phyloP scores from a whole-genome alignment of 257 asterid genomes.

The Rhazya stricta region DNA sequence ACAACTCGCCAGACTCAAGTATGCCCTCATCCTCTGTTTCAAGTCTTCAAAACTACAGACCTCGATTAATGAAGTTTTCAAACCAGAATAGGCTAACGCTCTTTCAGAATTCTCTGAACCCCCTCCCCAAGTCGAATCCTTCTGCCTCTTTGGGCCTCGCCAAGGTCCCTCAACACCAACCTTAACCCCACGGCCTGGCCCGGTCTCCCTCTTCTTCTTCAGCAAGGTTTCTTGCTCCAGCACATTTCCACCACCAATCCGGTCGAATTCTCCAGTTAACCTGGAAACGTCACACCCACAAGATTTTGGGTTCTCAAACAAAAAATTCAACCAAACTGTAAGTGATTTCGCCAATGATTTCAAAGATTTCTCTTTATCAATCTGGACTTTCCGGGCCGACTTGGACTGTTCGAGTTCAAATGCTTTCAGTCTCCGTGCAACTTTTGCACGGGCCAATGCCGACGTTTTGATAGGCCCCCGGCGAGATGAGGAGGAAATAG shows the following conservation, averaged over 20 bases:
- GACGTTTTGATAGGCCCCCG: slow-evolving; percentile 30
- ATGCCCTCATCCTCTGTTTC: slow-evolving; percentile 79
- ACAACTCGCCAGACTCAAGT: slow-evolving; percentile 65
- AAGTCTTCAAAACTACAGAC: slow-evolving; percentile 89
- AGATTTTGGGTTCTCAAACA: slow-evolving; percentile 69
- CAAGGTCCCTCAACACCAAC: slow-evolving; percentile 75
- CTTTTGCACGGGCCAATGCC: slow-evolving; percentile 49
- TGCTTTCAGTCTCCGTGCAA: slow-evolving; percentile 59
- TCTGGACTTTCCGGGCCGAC: slow-evolving; percentile 71
- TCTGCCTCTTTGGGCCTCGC: slow-evolving; percentile 92
- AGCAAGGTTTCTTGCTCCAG: slow-evolving; percentile 16
- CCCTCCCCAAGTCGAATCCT: slow-evolving; percentile 45
- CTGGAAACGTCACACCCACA: slow-evolving; percentile 71
- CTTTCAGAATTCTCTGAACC: slow-evolving; percentile 32
- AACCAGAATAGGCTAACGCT: slow-evolving; percentile 33
- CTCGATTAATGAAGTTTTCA: slow-evolving; percentile 63
- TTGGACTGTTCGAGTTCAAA: slow-evolving; percentile 80
- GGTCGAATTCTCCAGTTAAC: slow-evolving; percentile 49
- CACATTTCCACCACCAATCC: slow-evolving; percentile 26
- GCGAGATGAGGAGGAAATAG: slow-evolving; percentile 38
- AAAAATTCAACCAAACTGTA: slow-evolving; percentile 84
- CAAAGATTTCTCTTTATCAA: slow-evolving; percentile 58
- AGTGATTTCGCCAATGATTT: slow-evolving; percentile 72
- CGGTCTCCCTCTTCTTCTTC: slow-evolving; percentile 72
- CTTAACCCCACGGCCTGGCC: slow-evolving; percentile 35